Evolutionary conservation across 768 basidiomycete genomes (phyloP), one percentile per base, ranked within the genome.

Genomic region (Lentinus tigrinus): DNA sequence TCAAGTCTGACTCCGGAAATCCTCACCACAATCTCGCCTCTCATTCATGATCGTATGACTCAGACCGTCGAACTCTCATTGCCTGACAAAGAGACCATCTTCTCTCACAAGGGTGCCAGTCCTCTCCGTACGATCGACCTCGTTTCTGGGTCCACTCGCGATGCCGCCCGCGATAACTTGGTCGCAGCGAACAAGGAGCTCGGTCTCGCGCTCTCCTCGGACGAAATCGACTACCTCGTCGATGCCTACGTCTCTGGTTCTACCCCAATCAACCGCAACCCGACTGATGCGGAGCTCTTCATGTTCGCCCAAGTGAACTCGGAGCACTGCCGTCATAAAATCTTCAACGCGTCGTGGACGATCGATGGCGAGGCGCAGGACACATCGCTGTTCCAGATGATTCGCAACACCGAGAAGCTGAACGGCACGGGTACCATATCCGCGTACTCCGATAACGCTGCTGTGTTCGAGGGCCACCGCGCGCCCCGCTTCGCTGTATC

Each of bases 231-330:
- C 65, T 99, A 98, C 73, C 85, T 98, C 62, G 82, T 97, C 62
- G 80, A 90, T 52, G 94, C 91, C 11, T 99, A 94, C 73, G 79
- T 91, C 26, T 78, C 88, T n/a, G 88, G 89, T 5, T 57, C 77
- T 5, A 69, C 78, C 13, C 80, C 89, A 1, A 84, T 90, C 72
- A 78, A 79, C 47, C 85, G 95, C 36, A 88, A 93, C 69, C 97
- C 96, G 8, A 97, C 92, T 38, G 97, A 98, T 69, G 95, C 96
- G 3, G 97, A 99, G 71, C 80, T 99, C 8, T 99, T 99, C 83
- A 99, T 98, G 97, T 99, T 98, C 73, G 96, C 97, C 3, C 97
- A 99, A 70, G 96, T 99, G 71, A 99, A 99, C 76, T 98, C 95
- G n/a, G 97, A 99, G 72, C 97, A 98, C 69, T 99, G 97, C 72